These are phyloP conservation scores for Blastobotrys arbuscula DNA, from an alignment of 1,139 yeast species.

Conservation along the genomic window DNA sequence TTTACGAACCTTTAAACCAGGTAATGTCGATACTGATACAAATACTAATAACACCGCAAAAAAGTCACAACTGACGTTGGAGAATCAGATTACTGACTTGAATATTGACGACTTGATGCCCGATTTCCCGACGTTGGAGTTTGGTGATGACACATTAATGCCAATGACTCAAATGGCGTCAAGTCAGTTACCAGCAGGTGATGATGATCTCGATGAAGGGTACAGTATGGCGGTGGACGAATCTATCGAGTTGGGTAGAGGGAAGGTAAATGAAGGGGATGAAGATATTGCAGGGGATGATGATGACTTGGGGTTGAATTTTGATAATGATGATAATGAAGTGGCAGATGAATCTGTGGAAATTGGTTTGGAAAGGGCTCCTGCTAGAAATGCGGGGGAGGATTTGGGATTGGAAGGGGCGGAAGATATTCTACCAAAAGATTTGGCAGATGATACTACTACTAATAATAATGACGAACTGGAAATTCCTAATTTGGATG, in stretches of 20 bases:
- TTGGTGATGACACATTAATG: conserved; percentile 6
- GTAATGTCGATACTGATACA: conserved; percentile 44
- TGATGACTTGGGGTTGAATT: conserved; percentile 30
- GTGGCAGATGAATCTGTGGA: conserved; percentile 21
- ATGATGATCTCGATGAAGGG: background rate
- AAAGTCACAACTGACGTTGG: conserved; percentile 54
- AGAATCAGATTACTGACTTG: conserved; percentile 68
- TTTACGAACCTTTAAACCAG: conserved; percentile 63
- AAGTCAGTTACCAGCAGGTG: background rate
- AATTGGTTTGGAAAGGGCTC: conserved; percentile 21
- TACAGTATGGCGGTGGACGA: conserved; percentile 7
- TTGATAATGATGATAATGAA: conserved; percentile 16
- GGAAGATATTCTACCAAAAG: conserved; percentile 19
- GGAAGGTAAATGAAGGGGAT: conserved; percentile 18
- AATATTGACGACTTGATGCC: conserved; percentile 11
- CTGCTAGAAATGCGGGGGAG: conserved; percentile 39
- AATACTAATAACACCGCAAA: conserved; percentile 48
- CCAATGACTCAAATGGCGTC: conserved; percentile 7
- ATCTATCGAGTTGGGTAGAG: conserved; percentile 48
- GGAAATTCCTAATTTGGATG: conserved; percentile 9
- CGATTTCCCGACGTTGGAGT: conserved; percentile 10
- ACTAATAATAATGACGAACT: background rate
- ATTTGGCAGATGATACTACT: conserved; percentile 16
- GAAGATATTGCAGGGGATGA: conserved; percentile 25
- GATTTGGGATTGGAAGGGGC: conserved; percentile 14